Percentiles rank a stretch among this genome's conserved stretches.
Evolutionary conservation across 257 asterid genomes (phyloP).

Genomic region (Salvia splendens): DNA sequence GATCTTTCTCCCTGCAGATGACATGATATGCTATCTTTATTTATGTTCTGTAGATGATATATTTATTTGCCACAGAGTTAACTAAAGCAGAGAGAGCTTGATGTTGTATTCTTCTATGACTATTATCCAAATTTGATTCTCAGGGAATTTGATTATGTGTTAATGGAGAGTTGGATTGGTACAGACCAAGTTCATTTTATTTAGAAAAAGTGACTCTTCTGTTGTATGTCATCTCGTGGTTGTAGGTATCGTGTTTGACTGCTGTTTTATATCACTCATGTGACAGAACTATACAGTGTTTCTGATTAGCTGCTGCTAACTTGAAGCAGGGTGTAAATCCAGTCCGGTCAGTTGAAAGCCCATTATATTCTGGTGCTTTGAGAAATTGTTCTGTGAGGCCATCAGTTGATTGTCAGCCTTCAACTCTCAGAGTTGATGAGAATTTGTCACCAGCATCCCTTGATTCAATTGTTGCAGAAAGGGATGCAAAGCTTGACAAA

Average conservation of each 20-base stretch:
- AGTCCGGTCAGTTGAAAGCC: conserved; percentile 58
- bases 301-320: conserved; percentile 32
- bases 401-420: conserved; percentile 58
- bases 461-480: conserved; percentile 68
- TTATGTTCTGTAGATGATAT: neutral
- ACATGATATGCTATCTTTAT: neutral
- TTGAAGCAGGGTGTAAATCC: conserved; percentile 56
- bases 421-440: conserved; percentile 62
- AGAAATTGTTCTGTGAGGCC: conserved; percentile 56
- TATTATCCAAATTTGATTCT: conserved; percentile 13
- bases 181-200: conserved; percentile 2
- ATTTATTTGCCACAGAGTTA: neutral
- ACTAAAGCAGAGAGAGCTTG: conserved; percentile 3
- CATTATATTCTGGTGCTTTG: conserved; percentile 51
- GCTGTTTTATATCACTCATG: conserved; percentile 15
- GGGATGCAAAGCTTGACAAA: conserved; percentile 54
- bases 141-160: conserved; percentile 6
- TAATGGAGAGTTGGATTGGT: conserved; percentile 1
- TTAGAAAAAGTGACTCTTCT: conserved; percentile 9
- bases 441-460: conserved; percentile 64
- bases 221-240: conserved; percentile 8
- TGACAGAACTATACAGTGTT: conserved; percentile 16
- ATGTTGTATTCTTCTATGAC: conserved; percentile 10
- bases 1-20: neutral
- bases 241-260: conserved; percentile 17